Conservation (phyloP, 257 asterid species). For the Solanum ossicruentum region DNA sequence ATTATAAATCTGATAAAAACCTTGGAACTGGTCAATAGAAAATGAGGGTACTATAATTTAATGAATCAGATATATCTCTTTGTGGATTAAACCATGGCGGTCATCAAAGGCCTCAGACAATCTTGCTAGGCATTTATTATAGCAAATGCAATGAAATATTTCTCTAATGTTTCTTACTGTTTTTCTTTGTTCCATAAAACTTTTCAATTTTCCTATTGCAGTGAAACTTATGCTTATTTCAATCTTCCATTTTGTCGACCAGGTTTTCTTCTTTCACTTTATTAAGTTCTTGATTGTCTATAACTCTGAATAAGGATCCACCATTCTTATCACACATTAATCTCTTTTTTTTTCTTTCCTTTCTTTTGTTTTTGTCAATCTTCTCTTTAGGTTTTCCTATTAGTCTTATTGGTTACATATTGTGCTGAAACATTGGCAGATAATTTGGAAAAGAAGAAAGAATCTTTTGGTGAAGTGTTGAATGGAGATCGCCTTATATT, state of each 20-base stretch:
- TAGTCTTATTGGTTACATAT: neutral
- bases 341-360: neutral
- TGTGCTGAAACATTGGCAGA: neutral
- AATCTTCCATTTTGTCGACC: conserved; percentile 15
- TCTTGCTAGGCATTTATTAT: neutral
- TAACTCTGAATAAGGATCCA: neutral
- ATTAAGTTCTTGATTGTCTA: neutral
- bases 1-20: neutral
- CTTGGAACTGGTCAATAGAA: neutral
- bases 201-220: neutral
- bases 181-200: neutral
- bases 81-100: neutral
- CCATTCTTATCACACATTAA: neutral
- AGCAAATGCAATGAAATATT: neutral
- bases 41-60: neutral
- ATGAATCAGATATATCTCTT: neutral
- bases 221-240: conserved; percentile 12
- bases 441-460: conserved; percentile 2
- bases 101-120: neutral
- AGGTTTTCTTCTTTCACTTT: conserved; percentile 7
- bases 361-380: neutral
- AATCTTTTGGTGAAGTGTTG: neutral
- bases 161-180: neutral
- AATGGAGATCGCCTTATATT: conserved; percentile 9
- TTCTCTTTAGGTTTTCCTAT: neutral